Conservation (phyloP, 1,284 basidiomycete genomes). For the Taiwanofungus camphoratus region DNA sequence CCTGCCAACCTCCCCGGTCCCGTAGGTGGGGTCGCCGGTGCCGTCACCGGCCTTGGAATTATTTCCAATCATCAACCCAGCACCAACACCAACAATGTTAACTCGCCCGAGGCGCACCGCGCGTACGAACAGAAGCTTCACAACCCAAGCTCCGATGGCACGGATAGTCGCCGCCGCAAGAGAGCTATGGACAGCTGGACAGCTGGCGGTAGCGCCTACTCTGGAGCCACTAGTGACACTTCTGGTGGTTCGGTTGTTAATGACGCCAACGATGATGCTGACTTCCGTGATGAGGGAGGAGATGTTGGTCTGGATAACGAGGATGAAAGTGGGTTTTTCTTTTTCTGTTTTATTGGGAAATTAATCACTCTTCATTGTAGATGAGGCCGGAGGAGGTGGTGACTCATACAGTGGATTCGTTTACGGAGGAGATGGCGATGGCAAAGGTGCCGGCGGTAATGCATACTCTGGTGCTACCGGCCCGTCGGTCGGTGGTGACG, state of each 20-base stretch:
- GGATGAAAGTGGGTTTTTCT: background rate
- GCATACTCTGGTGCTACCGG: slow-evolving; percentile 20
- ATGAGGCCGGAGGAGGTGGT: slow-evolving; percentile 15
- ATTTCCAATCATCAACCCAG: background rate
- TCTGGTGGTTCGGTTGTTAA: slow-evolving; percentile 21
- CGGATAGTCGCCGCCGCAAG: slow-evolving; percentile 2
- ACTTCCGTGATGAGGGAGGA: background rate
- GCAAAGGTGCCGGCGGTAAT: slow-evolving; percentile 19
- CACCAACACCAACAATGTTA: background rate
- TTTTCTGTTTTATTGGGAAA: background rate
- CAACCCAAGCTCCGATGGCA: slow-evolving; percentile 6
- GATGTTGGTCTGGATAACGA: slow-evolving; percentile 1
- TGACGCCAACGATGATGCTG: slow-evolving; percentile 10
- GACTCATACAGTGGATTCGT: slow-evolving; percentile 15
- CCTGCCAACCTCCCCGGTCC: slow-evolving; percentile 1
- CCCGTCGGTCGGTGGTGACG: slow-evolving; percentile 17
- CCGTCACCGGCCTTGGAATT: background rate
- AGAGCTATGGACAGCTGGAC: slow-evolving; percentile 14
- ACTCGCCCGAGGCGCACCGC: slow-evolving; percentile 2
- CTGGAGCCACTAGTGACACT: slow-evolving; percentile 19
- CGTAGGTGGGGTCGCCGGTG: background rate
- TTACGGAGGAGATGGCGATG: slow-evolving; percentile 16
- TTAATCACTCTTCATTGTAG: slow-evolving; percentile 9
- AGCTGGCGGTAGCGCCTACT: slow-evolving; percentile 25
- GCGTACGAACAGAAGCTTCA: slow-evolving; percentile 8